Conservation (phyloP, 1,139 yeast genomes). For the Suhomyces yuchorum region DNA sequence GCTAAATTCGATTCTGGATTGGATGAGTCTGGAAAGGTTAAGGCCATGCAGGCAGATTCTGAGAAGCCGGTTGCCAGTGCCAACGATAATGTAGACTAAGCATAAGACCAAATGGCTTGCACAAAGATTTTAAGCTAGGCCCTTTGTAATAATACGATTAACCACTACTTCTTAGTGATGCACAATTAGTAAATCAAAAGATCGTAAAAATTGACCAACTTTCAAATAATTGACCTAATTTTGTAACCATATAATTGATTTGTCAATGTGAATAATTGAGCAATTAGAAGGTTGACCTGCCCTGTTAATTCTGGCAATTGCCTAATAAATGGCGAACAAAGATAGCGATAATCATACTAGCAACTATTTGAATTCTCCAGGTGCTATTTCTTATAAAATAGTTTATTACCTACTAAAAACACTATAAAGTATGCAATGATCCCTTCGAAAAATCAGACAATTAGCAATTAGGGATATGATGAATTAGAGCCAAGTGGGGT, state of each 20-base stretch:
- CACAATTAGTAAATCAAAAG: no score
- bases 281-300: no score
- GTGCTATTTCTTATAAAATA: not conserved
- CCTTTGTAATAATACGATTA: not conserved
- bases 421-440: conserved; percentile 9
- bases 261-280: no score
- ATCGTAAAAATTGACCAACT: no score
- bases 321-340: no score
- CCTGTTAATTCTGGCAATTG: no score
- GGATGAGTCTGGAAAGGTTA: conserved; percentile 10
- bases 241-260: no score
- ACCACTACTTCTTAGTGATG: not conserved
- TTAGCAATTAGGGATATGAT: conserved; percentile 1
- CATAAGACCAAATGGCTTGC: not conserved
- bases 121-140: not conserved
- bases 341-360: no score
- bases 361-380: no score
- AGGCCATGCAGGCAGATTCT: conserved; percentile 4
- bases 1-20: conserved; percentile 45
- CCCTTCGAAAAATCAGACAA: conserved; percentile 2
- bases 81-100: conserved; percentile 14
- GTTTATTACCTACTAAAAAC: conserved; percentile 7
- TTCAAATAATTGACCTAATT: no score
- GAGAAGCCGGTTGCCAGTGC: conserved; percentile 8
- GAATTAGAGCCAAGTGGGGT: conserved; percentile 15